Conservation (phyloP, 352 stramenopile species). For the Phytophthora vignae region DNA sequence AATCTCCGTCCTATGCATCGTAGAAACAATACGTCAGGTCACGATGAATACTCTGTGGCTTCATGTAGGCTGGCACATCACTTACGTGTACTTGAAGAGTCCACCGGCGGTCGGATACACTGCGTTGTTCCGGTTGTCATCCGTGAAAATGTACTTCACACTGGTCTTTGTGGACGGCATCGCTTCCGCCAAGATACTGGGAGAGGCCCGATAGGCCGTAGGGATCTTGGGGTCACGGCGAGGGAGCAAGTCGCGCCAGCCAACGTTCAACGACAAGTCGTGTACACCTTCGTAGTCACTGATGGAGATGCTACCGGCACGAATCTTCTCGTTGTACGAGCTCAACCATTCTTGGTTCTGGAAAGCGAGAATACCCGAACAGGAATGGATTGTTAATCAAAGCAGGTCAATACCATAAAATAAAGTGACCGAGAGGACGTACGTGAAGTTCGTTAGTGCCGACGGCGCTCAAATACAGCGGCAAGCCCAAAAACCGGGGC, state of each 20-base stretch:
- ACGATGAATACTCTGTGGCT: neutral
- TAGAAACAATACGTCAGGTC: constrained; percentile 5
- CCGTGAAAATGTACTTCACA: constrained; percentile 93
- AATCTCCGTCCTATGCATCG: constrained; percentile 79
- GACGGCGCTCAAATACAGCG: constrained; percentile 79
- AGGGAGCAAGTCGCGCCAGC: constrained; percentile 89
- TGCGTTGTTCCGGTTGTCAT: constrained; percentile 89
- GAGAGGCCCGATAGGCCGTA: constrained; percentile 90
- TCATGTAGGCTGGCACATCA: neutral
- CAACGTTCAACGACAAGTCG: constrained; percentile 85
- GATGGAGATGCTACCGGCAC: constrained; percentile 83
- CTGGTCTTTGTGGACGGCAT: constrained; percentile 93
- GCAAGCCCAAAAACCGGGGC: constrained; percentile 85
- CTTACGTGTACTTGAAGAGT: constrained; percentile 90
- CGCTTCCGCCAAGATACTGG: constrained; percentile 90
- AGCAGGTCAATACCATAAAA: neutral
- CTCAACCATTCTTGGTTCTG: constrained; percentile 88
- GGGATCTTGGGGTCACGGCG: constrained; percentile 85
- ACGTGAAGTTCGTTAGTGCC: constrained; percentile 86
- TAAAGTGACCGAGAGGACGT: constrained; percentile 8
- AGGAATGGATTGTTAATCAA: constrained; percentile 2
- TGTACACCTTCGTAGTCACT: constrained; percentile 89
- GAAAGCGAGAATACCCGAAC: neutral
- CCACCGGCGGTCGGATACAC: constrained; percentile 89
- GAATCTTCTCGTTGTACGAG: constrained; percentile 91